Percentiles rank a stretch among this genome's conserved stretches.
Evolutionary conservation across 164 flowering plant species (phyloP).

Genomic region (Akebia trifoliata): DNA sequence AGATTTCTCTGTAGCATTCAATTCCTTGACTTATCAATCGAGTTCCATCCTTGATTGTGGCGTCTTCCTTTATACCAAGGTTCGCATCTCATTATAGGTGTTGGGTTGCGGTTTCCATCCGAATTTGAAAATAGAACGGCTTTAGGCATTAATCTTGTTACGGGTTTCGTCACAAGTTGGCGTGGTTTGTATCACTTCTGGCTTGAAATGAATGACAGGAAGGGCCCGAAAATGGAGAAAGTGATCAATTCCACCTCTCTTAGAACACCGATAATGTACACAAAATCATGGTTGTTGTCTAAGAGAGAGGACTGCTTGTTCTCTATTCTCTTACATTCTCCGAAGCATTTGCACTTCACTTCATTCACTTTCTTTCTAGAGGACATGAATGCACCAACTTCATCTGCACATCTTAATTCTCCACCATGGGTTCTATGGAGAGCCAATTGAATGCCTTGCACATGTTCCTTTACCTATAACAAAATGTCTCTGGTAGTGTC

Average conservation of each 20-base stretch:
- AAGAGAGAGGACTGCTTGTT: background rate
- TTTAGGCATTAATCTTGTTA: too few species aligned
- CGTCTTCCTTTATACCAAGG: too few species aligned
- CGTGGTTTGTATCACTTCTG: too few species aligned
- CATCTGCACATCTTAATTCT: background rate
- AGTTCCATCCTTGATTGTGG: too few species aligned
- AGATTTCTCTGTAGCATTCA: too few species aligned
- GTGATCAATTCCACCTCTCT: constrained; percentile 8
- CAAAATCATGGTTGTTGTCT: background rate
- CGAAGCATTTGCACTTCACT: background rate
- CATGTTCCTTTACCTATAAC: constrained; percentile 1
- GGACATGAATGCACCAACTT: background rate
- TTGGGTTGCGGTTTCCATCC: too few species aligned
- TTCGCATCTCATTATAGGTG: too few species aligned
- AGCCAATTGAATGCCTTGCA: constrained; percentile 5
- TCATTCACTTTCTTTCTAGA: constrained; percentile 7
- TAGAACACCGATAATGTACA: background rate
- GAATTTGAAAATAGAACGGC: too few species aligned
- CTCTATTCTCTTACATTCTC: constrained; percentile 1
- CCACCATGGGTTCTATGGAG: background rate
- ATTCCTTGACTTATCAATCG: too few species aligned
- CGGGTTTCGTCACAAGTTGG: too few species aligned
- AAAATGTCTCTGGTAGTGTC: constrained; percentile 6
- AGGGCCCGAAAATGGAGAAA: constrained; percentile 3
- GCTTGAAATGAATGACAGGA: too few species aligned